These are phyloP conservation scores for Talaromyces piceae DNA, from an alignment of 2,329 filamentous ascomycete species.

Conservation along the genomic window DNA sequence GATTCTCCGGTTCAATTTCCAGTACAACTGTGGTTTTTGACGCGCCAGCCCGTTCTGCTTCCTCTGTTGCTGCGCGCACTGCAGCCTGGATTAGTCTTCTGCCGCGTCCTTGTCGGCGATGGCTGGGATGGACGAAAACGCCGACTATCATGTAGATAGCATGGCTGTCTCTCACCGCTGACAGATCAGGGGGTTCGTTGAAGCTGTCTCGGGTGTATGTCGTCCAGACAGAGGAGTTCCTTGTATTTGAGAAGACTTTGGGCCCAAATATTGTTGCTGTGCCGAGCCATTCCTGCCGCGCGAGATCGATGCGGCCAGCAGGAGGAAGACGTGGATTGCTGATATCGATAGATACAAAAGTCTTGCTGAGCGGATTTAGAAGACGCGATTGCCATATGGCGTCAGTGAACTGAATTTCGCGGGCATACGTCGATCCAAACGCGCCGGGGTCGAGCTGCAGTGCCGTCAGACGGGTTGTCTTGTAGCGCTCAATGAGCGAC, in stretches of 20 bases:
- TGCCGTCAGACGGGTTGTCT: slow-evolving; percentile 18
- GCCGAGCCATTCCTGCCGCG: slow-evolving; percentile 22
- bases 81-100: slow-evolving; percentile 15
- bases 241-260: slow-evolving; percentile 10
- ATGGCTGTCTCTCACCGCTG: slow-evolving; percentile 10
- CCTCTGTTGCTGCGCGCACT: slow-evolving; percentile 9
- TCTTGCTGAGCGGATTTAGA: slow-evolving; percentile 19
- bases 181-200: not conserved
- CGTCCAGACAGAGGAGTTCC: not conserved
- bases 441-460: slow-evolving; percentile 21
- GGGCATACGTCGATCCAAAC: slow-evolving; percentile 24
- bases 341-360: slow-evolving; percentile 18
- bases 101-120: slow-evolving; percentile 16
- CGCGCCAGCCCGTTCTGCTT: slow-evolving; percentile 8
- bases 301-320: not conserved
- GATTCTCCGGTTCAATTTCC: slow-evolving; percentile 14
- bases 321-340: too few relatives aligned
- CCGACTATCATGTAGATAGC: slow-evolving; percentile 18
- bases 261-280: slow-evolving; percentile 23
- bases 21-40: slow-evolving; percentile 15
- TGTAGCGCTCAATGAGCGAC: slow-evolving; percentile 14
- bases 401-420: slow-evolving; percentile 18
- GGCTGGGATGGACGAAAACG: slow-evolving; percentile 21
- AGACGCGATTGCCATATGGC: slow-evolving; percentile 22
- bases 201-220: not conserved